phyloP scores from a whole-genome alignment of 163 green algal species.

The Chloromonas sp. region DNA sequence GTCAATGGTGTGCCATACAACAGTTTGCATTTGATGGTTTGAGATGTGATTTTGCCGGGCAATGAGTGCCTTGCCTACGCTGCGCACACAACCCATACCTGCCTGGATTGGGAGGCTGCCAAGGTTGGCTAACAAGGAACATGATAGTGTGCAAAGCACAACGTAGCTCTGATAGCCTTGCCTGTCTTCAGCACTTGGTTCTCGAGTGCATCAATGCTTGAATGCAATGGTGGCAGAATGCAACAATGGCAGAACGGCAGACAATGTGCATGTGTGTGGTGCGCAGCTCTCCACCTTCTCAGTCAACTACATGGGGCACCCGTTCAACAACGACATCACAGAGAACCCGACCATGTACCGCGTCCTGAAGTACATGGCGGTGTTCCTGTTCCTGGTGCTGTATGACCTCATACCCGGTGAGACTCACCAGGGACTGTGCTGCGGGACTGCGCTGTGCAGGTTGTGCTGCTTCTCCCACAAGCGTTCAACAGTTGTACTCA shows the following conservation, averaged over 20 bases:
- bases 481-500: not conserved
- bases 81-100: too few species aligned
- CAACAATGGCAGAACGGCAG: not conserved
- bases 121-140: too few species aligned
- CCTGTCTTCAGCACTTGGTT: too few species aligned
- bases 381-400: conserved; percentile 32
- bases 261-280: not conserved
- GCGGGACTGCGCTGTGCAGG: not conserved
- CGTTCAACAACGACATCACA: conserved; percentile 82
- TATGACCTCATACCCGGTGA: conserved; percentile 29
- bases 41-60: too few species aligned
- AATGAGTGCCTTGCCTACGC: too few species aligned
- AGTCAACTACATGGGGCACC: conserved; percentile 94
- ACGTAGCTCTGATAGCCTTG: too few species aligned
- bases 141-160: too few species aligned
- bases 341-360: conserved; percentile 63
- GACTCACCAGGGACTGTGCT: not conserved
- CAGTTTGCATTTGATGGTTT: too few species aligned
- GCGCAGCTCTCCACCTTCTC: conserved; percentile 88
- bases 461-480: conserved; percentile 1
- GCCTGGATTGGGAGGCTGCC: too few species aligned
- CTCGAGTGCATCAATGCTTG: not conserved
- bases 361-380: conserved; percentile 28
- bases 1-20: too few species aligned
- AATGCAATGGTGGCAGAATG: not conserved